A percentile compares a stretch with the other conserved stretches of the same genome.
These are phyloP conservation scores for Dryas integrifolia DNA, from an alignment of 331 rosid species.

Conservation along the genomic window DNA sequence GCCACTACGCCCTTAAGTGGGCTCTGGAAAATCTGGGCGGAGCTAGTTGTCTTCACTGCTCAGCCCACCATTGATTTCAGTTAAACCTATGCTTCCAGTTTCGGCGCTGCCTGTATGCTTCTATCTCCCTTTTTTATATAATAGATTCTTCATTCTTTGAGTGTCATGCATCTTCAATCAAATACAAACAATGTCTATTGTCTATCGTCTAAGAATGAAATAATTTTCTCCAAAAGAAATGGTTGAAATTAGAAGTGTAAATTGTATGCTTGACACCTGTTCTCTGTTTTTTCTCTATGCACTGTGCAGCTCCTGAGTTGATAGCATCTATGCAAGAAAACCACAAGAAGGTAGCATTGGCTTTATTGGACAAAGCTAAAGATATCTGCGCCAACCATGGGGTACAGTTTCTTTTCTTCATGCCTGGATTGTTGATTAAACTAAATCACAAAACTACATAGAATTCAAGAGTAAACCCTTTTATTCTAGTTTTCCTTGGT, in stretches of 20 bases:
- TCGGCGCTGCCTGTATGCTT: constrained; percentile 31
- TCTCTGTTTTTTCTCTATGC: background rate
- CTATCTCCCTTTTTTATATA: background rate
- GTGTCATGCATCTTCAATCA: too few species aligned
- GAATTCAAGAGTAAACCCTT: too few species aligned
- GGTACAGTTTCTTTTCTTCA: constrained; percentile 20
- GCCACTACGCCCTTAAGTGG: constrained; percentile 51
- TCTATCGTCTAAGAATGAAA: too few species aligned
- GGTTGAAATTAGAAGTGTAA: too few species aligned
- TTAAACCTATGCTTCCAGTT: constrained; percentile 25
- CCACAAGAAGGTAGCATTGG: constrained; percentile 33
- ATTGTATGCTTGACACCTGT: background rate
- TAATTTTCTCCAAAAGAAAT: too few species aligned
- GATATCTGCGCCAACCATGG: constrained; percentile 42
- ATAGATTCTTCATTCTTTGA: too few species aligned
- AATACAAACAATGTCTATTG: too few species aligned
- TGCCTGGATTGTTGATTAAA: too few species aligned
- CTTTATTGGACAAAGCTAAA: constrained; percentile 44
- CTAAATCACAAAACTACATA: too few species aligned
- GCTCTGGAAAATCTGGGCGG: constrained; percentile 34
- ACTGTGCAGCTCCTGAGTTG: constrained; percentile 32
- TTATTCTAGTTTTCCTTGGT: background rate
- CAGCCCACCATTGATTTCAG: constrained; percentile 26
- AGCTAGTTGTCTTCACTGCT: constrained; percentile 42
- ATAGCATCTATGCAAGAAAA: constrained; percentile 36